phyloP scores from a whole-genome alignment of 148 eudicot genomes.

The Vaccinium corymbosum region DNA sequence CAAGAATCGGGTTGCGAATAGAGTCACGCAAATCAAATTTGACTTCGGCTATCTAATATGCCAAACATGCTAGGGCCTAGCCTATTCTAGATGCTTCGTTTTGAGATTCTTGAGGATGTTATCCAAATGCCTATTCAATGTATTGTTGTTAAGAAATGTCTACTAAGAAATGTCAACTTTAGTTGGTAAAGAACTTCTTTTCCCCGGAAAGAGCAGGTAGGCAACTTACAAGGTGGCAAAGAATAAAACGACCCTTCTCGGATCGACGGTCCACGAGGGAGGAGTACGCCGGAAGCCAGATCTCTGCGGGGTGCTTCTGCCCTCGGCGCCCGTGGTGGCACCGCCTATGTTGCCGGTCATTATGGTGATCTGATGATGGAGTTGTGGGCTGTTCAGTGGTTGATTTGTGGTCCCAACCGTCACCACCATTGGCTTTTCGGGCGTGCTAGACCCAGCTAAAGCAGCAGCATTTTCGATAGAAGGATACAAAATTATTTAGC shows the following conservation, averaged over 20 bases:
- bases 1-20: too few species aligned
- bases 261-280: constrained; percentile 38
- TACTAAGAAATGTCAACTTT: not conserved
- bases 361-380: constrained; percentile 70
- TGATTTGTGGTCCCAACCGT: constrained; percentile 31
- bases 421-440: constrained; percentile 46
- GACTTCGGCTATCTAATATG: not conserved
- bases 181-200: not conserved
- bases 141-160: not conserved
- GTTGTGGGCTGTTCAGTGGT: constrained; percentile 29
- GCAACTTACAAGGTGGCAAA: constrained; percentile 78
- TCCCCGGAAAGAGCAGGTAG: not conserved
- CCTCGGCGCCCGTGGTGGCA: constrained; percentile 26
- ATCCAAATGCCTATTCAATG: not conserved
- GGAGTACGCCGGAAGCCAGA: constrained; percentile 53
- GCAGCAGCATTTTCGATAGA: constrained; percentile 35
- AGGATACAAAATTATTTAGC: not conserved
- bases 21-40: not conserved
- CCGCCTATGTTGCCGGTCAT: constrained; percentile 25
- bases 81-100: not conserved
- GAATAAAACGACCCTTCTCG: constrained; percentile 61
- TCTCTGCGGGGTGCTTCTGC: constrained; percentile 34
- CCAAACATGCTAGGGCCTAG: not conserved
- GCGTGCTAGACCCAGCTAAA: constrained; percentile 38
- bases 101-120: not conserved